phyloP scores from a whole-genome alignment of 805 yeast species.

The Suhomyces sp. region DNA sequence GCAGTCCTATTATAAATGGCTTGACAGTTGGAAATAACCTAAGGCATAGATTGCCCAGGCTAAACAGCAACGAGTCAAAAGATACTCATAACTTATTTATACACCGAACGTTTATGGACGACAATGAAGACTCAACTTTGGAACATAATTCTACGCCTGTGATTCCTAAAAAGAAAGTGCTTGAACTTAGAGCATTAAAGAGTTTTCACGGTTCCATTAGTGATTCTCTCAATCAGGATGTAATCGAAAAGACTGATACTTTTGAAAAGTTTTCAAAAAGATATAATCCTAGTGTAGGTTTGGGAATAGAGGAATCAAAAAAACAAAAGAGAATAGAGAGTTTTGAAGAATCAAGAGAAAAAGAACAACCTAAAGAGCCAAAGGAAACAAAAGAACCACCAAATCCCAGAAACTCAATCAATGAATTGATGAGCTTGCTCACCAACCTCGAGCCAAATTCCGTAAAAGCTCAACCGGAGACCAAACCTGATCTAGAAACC shows the following conservation, averaged over 20 bases:
- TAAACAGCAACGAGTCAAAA: not conserved
- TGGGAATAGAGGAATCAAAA: not conserved
- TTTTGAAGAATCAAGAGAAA: too few relatives aligned
- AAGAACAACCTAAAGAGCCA: not conserved
- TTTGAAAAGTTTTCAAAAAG: conserved; percentile 11
- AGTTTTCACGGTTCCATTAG: conserved; percentile 24
- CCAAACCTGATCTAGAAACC: not conserved
- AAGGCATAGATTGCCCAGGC: conserved; percentile 16
- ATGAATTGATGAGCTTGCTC: conserved; percentile 29
- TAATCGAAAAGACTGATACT: conserved; percentile 13
- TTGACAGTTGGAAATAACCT: conserved; percentile 29
- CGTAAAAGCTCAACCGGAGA: not conserved
- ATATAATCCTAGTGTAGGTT: not conserved
- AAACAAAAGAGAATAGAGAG: too few relatives aligned
- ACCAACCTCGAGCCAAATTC: conserved; percentile 16
- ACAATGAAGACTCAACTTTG: conserved; percentile 3
- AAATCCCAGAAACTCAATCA: conserved; percentile 15
- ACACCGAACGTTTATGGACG: conserved; percentile 10
- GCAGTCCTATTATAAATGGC: conserved; percentile 34
- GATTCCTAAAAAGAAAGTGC: not conserved
- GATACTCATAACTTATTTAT: conserved; percentile 14
- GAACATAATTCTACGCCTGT: not conserved
- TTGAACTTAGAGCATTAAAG: conserved; percentile 10
- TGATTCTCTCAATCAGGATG: conserved; percentile 16
- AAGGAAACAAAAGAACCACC: not conserved